Evolutionary conservation across 768 basidiomycete genomes (phyloP).

Genomic region (Paxillus ammoniavirescens): DNA sequence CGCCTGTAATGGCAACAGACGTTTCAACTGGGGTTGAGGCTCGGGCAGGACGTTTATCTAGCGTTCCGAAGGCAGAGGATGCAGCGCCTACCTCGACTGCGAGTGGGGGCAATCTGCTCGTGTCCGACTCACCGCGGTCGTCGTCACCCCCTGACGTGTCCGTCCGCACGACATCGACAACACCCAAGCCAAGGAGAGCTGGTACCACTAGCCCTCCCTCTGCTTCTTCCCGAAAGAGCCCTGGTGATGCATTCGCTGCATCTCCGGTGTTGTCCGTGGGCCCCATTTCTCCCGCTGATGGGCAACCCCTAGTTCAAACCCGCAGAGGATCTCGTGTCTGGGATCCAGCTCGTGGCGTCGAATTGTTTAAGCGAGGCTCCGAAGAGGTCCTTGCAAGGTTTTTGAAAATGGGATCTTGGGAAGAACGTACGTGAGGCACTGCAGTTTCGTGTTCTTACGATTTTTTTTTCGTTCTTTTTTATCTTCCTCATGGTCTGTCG

Average conservation of each 20-base stretch:
- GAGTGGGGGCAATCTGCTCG: background rate
- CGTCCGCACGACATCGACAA: slow-evolving; percentile 8
- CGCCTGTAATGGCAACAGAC: slow-evolving; percentile 1
- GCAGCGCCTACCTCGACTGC: background rate
- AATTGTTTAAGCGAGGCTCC: slow-evolving; percentile 82
- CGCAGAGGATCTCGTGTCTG: slow-evolving; percentile 65
- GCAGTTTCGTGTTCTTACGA: slow-evolving; percentile 3
- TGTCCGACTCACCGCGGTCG: slow-evolving; percentile 13
- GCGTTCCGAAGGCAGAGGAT: background rate
- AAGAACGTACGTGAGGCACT: slow-evolving; percentile 38
- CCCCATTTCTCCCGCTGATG: slow-evolving; percentile 50
- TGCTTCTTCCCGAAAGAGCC: slow-evolving; percentile 12
- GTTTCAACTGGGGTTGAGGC: background rate
- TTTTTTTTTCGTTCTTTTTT: background rate
- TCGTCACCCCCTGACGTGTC: slow-evolving; percentile 17
- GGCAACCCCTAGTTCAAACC: slow-evolving; percentile 28
- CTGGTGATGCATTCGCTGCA: slow-evolving; percentile 32
- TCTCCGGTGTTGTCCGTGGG: slow-evolving; percentile 58
- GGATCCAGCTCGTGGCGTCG: slow-evolving; percentile 84
- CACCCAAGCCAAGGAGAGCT: slow-evolving; percentile 9
- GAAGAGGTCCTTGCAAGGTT: slow-evolving; percentile 86
- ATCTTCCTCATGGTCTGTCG: background rate
- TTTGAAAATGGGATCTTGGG: slow-evolving; percentile 75
- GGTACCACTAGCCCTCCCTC: slow-evolving; percentile 4
- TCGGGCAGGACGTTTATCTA: background rate